A percentile compares a stretch with the other conserved stretches of the same genome.
Conservation (phyloP, 192 early-diverging fungal genomes). For the Geranomyces michiganensis region DNA sequence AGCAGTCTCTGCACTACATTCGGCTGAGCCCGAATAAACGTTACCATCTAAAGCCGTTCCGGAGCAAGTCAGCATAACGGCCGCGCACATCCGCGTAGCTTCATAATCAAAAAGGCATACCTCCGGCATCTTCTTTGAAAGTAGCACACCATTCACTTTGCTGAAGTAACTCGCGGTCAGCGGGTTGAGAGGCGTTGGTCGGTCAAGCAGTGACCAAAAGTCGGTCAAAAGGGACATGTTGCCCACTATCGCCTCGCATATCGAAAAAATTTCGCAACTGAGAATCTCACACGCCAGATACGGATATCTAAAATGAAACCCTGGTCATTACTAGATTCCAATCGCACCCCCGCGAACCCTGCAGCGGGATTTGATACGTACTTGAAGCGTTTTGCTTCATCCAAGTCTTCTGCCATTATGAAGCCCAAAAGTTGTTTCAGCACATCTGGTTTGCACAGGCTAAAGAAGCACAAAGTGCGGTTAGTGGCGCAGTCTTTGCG, state of each 20-base stretch:
- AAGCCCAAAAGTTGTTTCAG: constrained; percentile 78
- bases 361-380: constrained; percentile 38
- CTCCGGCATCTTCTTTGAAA: constrained; percentile 87
- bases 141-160: constrained; percentile 85
- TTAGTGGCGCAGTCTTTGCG: neutral
- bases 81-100: neutral
- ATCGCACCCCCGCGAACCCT: neutral
- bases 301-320: constrained; percentile 66
- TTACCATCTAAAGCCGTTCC: constrained; percentile 69
- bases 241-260: constrained; percentile 73
- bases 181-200: constrained; percentile 71
- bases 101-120: constrained; percentile 45
- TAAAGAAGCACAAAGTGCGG: constrained; percentile 31
- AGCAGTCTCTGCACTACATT: constrained; percentile 78
- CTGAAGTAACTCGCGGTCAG: constrained; percentile 88
- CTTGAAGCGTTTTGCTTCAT: constrained; percentile 80
- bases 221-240: constrained; percentile 74
- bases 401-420: constrained; percentile 82
- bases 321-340: constrained; percentile 1
- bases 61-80: constrained; percentile 2
- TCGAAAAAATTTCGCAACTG: constrained; percentile 75
- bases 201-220: constrained; percentile 87
- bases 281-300: constrained; percentile 80
- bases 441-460: constrained; percentile 75
- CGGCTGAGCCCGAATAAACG: constrained; percentile 78